phyloP scores from a whole-genome alignment of 2,329 filamentous ascomycete genomes.

The Pseudogymnoascus sp. region DNA sequence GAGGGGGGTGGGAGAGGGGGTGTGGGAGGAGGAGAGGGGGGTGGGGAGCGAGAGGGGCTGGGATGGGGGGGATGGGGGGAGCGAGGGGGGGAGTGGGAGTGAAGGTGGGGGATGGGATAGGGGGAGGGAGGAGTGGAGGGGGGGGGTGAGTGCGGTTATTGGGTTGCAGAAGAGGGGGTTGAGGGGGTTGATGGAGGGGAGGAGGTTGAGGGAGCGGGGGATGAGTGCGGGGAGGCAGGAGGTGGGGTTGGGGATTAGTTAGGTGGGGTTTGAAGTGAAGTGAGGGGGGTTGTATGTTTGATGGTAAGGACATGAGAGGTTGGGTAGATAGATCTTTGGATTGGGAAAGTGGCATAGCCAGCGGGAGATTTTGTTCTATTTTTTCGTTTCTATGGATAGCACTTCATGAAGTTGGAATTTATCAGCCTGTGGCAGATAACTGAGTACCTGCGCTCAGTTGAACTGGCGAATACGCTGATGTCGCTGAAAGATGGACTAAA shows the following conservation, averaged over 20 bases:
- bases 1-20: too few relatives aligned
- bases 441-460: too few relatives aligned
- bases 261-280: neutral
- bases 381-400: neutral
- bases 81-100: too few relatives aligned
- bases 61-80: too few relatives aligned
- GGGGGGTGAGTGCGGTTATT: constrained; percentile 70
- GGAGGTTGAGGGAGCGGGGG: constrained; percentile 69
- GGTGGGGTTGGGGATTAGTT: neutral
- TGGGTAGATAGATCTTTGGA: neutral
- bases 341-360: constrained; percentile 2
- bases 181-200: constrained; percentile 87
- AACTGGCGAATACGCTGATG: too few relatives aligned
- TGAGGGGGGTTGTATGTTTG: neutral
- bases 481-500: too few relatives aligned
- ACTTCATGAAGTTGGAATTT: neutral
- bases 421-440: too few relatives aligned
- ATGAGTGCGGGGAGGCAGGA: constrained; percentile 26
- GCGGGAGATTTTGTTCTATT: neutral
- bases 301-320: neutral
- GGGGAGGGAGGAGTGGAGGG: constrained; percentile 28
- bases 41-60: too few relatives aligned
- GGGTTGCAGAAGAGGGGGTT: constrained; percentile 90
- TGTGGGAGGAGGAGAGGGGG: too few relatives aligned
- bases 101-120: too few relatives aligned